Conservation (phyloP, 257 asterid species). For the Solanum tacnaense region DNA sequence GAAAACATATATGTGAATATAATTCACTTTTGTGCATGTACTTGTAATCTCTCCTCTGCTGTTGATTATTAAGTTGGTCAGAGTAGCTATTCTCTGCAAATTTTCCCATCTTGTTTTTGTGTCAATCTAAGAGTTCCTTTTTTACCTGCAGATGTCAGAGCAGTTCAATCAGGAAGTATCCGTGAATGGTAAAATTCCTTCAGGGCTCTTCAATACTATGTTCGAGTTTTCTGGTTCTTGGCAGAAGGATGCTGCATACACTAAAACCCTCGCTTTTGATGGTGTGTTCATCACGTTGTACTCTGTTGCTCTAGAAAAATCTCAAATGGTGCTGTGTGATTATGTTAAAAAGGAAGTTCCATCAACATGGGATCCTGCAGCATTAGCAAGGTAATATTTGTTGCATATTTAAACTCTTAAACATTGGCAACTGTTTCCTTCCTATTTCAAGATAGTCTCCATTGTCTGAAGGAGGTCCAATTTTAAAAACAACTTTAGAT, state of each 20-base stretch:
- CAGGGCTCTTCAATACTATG: slow-evolving; percentile 93
- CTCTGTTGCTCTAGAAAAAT: slow-evolving; percentile 86
- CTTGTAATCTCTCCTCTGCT: not conserved
- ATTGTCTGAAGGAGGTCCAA: not conserved
- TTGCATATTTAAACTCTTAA: not conserved
- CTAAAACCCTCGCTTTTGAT: slow-evolving; percentile 84
- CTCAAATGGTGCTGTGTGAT: slow-evolving; percentile 79
- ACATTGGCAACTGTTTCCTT: not conserved
- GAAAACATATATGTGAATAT: not conserved
- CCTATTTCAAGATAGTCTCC: not conserved
- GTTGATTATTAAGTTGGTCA: not conserved
- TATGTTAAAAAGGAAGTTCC: slow-evolving; percentile 89
- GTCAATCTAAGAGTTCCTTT: not conserved
- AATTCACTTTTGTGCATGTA: not conserved
- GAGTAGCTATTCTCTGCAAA: not conserved
- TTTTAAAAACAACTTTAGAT: not conserved
- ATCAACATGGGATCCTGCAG: slow-evolving; percentile 89
- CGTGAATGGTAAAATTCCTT: slow-evolving; percentile 81
- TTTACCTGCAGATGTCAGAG: slow-evolving; percentile 75
- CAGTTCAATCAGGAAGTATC: slow-evolving; percentile 89
- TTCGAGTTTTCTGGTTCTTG: slow-evolving; percentile 93
- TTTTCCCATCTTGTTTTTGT: not conserved
- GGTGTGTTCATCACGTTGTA: slow-evolving; percentile 83
- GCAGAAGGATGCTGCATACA: slow-evolving; percentile 93
- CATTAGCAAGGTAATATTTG: slow-evolving; percentile 71